These are phyloP conservation scores for Naganishia albida DNA, from an alignment of 1,284 basidiomycete genomes.

Conservation along the genomic window DNA sequence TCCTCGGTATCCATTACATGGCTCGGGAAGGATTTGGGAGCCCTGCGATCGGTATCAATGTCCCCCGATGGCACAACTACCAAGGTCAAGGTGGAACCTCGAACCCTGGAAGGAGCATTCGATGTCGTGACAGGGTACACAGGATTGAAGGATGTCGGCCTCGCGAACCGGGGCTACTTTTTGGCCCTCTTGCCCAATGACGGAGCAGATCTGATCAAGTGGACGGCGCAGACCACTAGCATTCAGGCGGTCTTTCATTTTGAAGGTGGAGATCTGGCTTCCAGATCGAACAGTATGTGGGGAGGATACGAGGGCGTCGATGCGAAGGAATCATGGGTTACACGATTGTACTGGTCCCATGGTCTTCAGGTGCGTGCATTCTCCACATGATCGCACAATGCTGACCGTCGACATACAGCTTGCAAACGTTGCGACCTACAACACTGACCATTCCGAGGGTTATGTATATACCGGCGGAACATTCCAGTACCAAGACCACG, in stretches of 20 bases:
- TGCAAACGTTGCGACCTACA: constrained; percentile 61
- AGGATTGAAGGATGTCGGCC: constrained; percentile 41
- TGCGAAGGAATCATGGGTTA: constrained; percentile 62
- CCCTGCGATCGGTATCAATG: background rate
- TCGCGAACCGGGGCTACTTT: constrained; percentile 47
- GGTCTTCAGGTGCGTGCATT: constrained; percentile 58
- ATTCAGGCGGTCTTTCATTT: constrained; percentile 22
- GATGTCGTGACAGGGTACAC: constrained; percentile 26
- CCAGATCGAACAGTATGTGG: constrained; percentile 21
- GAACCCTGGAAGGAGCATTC: background rate
- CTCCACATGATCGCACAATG: background rate
- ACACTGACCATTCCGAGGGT: constrained; percentile 61
- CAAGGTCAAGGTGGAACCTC: background rate
- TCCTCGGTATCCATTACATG: constrained; percentile 6
- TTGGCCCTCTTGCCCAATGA: constrained; percentile 60
- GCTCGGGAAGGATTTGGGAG: constrained; percentile 9
- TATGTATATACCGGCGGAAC: constrained; percentile 63
- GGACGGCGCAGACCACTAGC: background rate
- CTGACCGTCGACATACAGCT: constrained; percentile 38
- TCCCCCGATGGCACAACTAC: background rate
- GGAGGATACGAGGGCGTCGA: constrained; percentile 60
- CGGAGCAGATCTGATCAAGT: constrained; percentile 59
- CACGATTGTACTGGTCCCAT: constrained; percentile 73
- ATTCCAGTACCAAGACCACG: constrained; percentile 70
- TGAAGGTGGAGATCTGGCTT: constrained; percentile 16